Percentiles rank a stretch among this genome's conserved stretches.
phyloP scores from a whole-genome alignment of 2,329 filamentous ascomycete genomes.

The Microsporum audouinii region DNA sequence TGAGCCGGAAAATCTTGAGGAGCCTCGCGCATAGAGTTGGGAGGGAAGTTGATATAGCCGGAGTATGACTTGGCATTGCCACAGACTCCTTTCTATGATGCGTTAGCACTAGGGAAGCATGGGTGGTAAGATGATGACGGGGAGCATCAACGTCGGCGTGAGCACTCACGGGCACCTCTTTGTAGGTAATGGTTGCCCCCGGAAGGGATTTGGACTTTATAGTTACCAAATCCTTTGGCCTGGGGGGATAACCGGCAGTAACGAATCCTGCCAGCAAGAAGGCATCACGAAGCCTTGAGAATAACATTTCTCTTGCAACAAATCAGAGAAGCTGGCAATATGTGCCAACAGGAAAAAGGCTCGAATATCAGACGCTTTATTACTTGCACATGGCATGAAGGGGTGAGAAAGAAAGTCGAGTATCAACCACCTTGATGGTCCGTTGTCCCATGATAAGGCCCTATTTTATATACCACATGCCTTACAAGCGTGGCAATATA shows the following conservation, averaged over 20 bases:
- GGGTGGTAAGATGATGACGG: not conserved
- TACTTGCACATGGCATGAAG: not conserved
- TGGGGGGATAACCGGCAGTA: not conserved
- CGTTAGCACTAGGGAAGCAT: not conserved
- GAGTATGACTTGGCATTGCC: slow-evolving; percentile 4
- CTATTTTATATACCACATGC: not conserved
- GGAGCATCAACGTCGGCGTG: not conserved
- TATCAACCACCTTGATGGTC: not conserved
- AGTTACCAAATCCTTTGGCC: not conserved
- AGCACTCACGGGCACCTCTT: not conserved
- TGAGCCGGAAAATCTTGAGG: slow-evolving; percentile 24
- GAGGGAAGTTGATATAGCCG: slow-evolving; percentile 4
- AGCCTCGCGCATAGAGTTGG: slow-evolving; percentile 2
- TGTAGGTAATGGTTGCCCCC: slow-evolving; percentile 2
- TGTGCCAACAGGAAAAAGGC: not conserved
- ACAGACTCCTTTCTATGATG: not conserved
- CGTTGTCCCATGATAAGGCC: not conserved
- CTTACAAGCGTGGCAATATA: not conserved
- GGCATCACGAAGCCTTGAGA: not conserved
- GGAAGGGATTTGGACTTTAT: slow-evolving; percentile 1
- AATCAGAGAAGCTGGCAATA: not conserved
- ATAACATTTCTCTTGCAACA: not conserved
- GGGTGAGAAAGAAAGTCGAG: not conserved
- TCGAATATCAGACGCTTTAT: not conserved
- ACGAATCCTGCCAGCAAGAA: not conserved